Evolutionary conservation across 2,329 filamentous ascomycete species (phyloP), one percentile per base, ranked within the genome.

Genomic region (Epicoccum sorghinum): DNA sequence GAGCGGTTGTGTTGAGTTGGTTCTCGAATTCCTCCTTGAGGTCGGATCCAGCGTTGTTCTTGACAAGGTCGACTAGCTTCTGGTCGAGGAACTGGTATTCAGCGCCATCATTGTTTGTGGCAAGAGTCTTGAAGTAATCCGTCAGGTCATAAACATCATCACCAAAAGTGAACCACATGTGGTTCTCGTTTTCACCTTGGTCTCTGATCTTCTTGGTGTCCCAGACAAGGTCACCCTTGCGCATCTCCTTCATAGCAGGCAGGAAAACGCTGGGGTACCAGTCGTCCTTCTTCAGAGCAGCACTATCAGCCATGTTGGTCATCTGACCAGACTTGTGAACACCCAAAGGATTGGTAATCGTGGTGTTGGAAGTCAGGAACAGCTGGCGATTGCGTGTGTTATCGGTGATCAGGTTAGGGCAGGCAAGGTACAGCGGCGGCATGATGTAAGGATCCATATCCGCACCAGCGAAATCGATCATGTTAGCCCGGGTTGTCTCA

Each of bases 391-490:
- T 78, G 3, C 55, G 56, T 10, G 45, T 47, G 4, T 25, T 63
- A 10, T 64, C 53, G 1, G 81, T 82, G 14, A 90, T 90, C 3
- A 97, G 80, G 10, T 87, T 86, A 13, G 83, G 84, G 76, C 95
- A 99, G 13, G 89, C 87, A 33, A 87, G 72, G 37, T 82, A 84
- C 25, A 98, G 82, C 1, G 92, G 93, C 10, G 91, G 86, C 1
- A 87, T 80, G 67, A 99, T 96, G 75, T 96, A 96, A n/a, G 83
- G 81, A 62, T 95, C 90, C 62, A 99, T 78, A 64, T 93, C 87
- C 63, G 86, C 68, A 29, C 95, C 95, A 35, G 86, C 90, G 60
- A 96, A 87, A 1, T 86, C 86, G 59, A 85, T 69, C 95, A 99
- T 98, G 50, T 80, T 77, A 7, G 79, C 76, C 1, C 82, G 78